Evolutionary conservation across 2,329 filamentous ascomycete genomes (phyloP).

Genomic region (Lomentospora prolificans): DNA sequence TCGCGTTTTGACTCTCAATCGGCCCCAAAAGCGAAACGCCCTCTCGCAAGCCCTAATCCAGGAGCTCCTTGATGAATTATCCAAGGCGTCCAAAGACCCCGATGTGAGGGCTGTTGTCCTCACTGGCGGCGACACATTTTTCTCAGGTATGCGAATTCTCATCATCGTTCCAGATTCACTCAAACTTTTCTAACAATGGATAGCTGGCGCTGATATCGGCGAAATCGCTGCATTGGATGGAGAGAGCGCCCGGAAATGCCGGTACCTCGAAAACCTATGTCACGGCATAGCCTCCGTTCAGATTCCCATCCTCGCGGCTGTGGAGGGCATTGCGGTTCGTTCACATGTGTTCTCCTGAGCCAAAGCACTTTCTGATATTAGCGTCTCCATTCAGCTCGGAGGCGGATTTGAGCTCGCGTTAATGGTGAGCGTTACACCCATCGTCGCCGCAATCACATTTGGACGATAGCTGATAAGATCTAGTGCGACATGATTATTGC

Average conservation of each 20-base stretch:
- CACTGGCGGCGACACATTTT: slow-evolving; percentile 25
- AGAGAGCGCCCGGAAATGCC: slow-evolving; percentile 20
- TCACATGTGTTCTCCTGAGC: not conserved
- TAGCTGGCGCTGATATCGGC: slow-evolving; percentile 26
- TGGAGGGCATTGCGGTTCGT: slow-evolving; percentile 40
- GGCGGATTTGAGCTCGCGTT: slow-evolving; percentile 41
- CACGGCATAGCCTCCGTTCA: slow-evolving; percentile 21
- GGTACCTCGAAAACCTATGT: slow-evolving; percentile 32
- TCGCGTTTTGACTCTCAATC: slow-evolving; percentile 39
- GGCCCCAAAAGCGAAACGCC: slow-evolving; percentile 48
- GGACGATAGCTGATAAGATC: not conserved
- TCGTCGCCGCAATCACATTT: no score
- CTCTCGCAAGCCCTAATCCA: slow-evolving; percentile 41
- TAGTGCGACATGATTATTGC: slow-evolving; percentile 30
- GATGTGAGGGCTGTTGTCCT: slow-evolving; percentile 26
- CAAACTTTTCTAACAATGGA: not conserved
- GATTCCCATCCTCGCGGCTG: slow-evolving; percentile 39
- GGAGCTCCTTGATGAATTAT: slow-evolving; percentile 27
- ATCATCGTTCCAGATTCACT: not conserved
- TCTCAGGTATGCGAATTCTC: slow-evolving; percentile 22
- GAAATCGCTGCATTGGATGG: slow-evolving; percentile 25
- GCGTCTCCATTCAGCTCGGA: slow-evolving; percentile 27
- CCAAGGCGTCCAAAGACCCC: slow-evolving; percentile 15
- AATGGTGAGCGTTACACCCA: slow-evolving; percentile 24
- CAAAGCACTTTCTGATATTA: not conserved